Base-by-base conservation (phyloP, 441 rosid species). In the Lepidium campestre region DNA sequence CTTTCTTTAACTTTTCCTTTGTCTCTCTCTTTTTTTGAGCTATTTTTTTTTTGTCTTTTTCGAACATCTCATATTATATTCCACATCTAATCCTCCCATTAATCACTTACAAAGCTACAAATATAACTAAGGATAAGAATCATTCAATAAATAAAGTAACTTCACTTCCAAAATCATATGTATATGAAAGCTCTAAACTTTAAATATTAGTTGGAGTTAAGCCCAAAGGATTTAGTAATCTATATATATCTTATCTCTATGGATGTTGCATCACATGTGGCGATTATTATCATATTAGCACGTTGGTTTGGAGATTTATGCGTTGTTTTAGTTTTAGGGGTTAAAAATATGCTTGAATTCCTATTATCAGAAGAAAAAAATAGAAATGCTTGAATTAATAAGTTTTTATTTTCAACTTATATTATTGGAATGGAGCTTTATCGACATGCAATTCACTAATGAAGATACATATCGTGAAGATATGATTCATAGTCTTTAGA, bases 1-100 rank as follows among this genome's bases (percentile, higher is more conserved):
- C 63, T 44, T 44, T 73, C 12, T 45, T 59, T 58, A 42, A 48
- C 62, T 58, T 58, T 65, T 42, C 19, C 41, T 55, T 63, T 57
- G 55, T 58, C 55, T 57, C 29, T 39, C 64, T 49, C 45, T 57
- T 46, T 61, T 15, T 15, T 36, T 58, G 19, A 42, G 41, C 10
- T 41, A 42, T 23, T 6, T 22, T 11, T 11, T 29, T 46, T 56
- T 72, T 72, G 71, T 72, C 76, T 65, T 57, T 70, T 20, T 10
- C 3, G 5, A 50, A 48, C 46, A 23, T 72, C 41, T 44, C 31
- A 72, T 49, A 54, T 23, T 42, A 49, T 13, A 41, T 58, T 41
- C 6, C 56, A 65, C 22, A 49, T 32, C 32, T 57, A 64, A 40
- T 70, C 50, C 25, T 27, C 25, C 4, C 49, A 45, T 27, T 54